These are phyloP conservation scores for Macroventuria anomochaeta DNA, from an alignment of 2,329 filamentous ascomycete genomes.

Conservation along the genomic window DNA sequence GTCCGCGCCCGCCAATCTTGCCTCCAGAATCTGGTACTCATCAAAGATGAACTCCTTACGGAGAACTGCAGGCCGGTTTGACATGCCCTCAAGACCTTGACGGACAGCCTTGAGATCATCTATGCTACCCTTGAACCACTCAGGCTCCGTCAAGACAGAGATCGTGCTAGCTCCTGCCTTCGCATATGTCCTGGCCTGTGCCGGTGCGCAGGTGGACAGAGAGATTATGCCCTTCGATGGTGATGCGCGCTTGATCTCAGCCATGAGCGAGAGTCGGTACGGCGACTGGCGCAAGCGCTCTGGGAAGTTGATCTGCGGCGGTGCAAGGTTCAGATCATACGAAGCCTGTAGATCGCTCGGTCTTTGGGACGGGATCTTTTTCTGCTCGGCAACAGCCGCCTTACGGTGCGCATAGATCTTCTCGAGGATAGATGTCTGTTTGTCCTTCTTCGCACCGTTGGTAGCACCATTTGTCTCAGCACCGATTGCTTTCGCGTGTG, in stretches of 20 bases:
- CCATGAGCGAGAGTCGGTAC: conserved; percentile 91
- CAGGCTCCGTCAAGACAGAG: conserved; percentile 96
- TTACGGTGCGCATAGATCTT: conserved; percentile 86
- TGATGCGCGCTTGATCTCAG: conserved; percentile 95
- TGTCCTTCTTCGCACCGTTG: conserved; percentile 51
- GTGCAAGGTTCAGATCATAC: conserved; percentile 83
- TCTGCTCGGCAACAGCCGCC: conserved; percentile 78
- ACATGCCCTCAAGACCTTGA: conserved; percentile 87
- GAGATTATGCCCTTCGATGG: conserved; percentile 96
- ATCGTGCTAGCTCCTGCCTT: conserved; percentile 95
- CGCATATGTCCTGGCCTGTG: conserved; percentile 90
- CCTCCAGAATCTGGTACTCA: conserved; percentile 97
- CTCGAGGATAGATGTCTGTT: conserved; percentile 86
- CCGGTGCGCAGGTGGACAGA: conserved; percentile 82
- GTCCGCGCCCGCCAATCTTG: conserved; percentile 88
- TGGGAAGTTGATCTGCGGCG: conserved; percentile 81
- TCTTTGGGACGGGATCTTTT: conserved; percentile 82
- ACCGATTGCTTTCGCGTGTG: conserved; percentile 44
- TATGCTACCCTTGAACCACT: conserved; percentile 99
- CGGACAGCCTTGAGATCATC: conserved; percentile 89
- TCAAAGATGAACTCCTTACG: conserved; percentile 98
- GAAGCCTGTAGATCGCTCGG: conserved; percentile 83
- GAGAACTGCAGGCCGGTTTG: conserved; percentile 87
- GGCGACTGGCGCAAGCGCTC: conserved; percentile 80
- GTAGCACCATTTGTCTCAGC: conserved; percentile 30